phyloP scores from a whole-genome alignment of 139 green algal species.

The Edaphochlamys debaryana region DNA sequence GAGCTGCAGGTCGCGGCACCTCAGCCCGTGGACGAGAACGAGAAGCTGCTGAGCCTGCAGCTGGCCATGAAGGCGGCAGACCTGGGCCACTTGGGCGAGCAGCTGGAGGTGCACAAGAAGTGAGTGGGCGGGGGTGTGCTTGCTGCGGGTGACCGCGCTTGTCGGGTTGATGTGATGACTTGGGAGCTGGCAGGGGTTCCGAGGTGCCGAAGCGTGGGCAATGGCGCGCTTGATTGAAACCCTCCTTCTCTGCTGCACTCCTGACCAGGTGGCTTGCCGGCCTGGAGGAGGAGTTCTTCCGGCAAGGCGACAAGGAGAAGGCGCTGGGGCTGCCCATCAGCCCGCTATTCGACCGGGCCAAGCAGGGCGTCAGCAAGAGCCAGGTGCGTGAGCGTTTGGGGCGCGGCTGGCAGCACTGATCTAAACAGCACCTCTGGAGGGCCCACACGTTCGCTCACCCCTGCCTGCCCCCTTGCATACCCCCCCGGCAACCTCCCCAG shows the following conservation, averaged over 20 bases:
- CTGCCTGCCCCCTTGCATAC: no score
- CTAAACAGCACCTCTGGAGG: no score
- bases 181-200: no score
- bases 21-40: not conserved
- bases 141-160: no score
- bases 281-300: slow-evolving; percentile 62
- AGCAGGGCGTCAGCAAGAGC: slow-evolving; percentile 61
- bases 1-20: not conserved
- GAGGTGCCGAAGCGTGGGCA: no score
- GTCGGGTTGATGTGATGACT: no score
- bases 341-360: slow-evolving; percentile 60
- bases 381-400: slow-evolving; percentile 9
- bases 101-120: not conserved
- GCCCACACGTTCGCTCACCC: no score
- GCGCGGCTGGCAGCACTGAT: no score
- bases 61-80: not conserved
- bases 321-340: slow-evolving; percentile 37
- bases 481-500: no score
- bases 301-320: slow-evolving; percentile 60
- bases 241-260: no score
- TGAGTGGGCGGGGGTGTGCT: not conserved
- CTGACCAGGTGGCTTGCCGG: slow-evolving; percentile 8
- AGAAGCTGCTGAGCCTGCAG: not conserved
- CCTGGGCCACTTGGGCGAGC: not conserved
- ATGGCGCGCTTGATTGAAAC: no score